A percentile compares a stretch with the other conserved stretches of the same genome.
Evolutionary conservation across 805 yeast genomes (phyloP).

Genomic region (Gaillardinia entomophila): DNA sequence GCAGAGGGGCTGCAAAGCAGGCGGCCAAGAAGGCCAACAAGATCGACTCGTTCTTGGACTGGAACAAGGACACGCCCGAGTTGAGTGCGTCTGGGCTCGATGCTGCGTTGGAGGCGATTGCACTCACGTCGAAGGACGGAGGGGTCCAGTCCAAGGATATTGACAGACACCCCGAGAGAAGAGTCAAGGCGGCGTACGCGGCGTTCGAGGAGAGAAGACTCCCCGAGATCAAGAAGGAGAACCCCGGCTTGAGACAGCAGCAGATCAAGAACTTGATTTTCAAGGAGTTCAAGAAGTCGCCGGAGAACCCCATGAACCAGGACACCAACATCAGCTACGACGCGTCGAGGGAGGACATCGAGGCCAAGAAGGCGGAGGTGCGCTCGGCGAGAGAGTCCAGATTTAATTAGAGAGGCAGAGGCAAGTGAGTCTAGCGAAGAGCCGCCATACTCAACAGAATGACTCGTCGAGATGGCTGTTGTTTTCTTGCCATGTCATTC

Average conservation of each 20-base stretch:
- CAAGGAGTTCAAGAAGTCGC: slow-evolving; percentile 77
- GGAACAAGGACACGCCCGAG: slow-evolving; percentile 42
- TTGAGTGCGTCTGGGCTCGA: slow-evolving; percentile 73
- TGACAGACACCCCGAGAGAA: slow-evolving; percentile 85
- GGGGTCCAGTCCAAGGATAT: slow-evolving; percentile 57
- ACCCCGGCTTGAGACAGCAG: slow-evolving; percentile 74
- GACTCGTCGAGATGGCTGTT: too few relatives aligned
- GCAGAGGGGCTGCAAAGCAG: slow-evolving; percentile 64
- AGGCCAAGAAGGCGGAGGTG: slow-evolving; percentile 41
- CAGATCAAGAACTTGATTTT: slow-evolving; percentile 68
- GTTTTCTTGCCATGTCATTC: too few relatives aligned
- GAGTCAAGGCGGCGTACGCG: slow-evolving; percentile 74
- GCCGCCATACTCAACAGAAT: too few relatives aligned
- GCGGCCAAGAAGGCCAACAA: slow-evolving; percentile 56
- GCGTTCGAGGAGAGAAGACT: slow-evolving; percentile 67
- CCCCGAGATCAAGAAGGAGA: slow-evolving; percentile 68
- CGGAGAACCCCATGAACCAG: slow-evolving; percentile 82
- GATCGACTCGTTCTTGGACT: slow-evolving; percentile 62
- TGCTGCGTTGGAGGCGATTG: slow-evolving; percentile 71
- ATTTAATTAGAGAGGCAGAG: slow-evolving; percentile 7
- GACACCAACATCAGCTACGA: slow-evolving; percentile 58
- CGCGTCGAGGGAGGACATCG: slow-evolving; percentile 51
- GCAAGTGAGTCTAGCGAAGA: too few relatives aligned
- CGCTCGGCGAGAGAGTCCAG: slow-evolving; percentile 43
- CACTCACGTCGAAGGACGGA: slow-evolving; percentile 52